Percentiles rank a stretch among this genome's conserved stretches.
These are phyloP conservation scores for Trametes meyenii DNA, from an alignment of 768 basidiomycete species.

Conservation along the genomic window DNA sequence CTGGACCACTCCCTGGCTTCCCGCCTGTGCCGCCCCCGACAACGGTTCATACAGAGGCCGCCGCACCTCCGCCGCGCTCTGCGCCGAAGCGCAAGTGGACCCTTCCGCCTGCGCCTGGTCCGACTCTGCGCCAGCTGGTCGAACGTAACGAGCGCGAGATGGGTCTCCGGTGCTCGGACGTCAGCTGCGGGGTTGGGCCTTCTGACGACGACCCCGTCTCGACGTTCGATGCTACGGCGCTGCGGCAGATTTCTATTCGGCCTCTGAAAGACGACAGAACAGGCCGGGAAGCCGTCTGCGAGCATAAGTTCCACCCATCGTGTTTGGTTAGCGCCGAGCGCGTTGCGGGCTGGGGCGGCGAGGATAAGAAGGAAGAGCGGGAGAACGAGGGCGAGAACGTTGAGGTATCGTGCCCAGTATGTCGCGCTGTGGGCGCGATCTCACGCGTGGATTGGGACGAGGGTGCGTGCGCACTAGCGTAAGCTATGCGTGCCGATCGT, in stretches of 20 bases:
- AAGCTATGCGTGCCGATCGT: conserved; percentile 4
- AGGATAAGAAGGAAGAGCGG: conserved; percentile 41
- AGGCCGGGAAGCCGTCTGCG: conserved; percentile 45
- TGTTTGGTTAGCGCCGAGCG: conserved; percentile 73
- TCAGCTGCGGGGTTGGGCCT: conserved; percentile 69
- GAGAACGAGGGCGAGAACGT: conserved; percentile 40
- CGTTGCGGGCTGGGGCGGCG: conserved; percentile 61
- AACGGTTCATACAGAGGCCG: conserved; percentile 15
- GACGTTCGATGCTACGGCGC: conserved; percentile 23
- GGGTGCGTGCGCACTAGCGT: conserved; percentile 39
- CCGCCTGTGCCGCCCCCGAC: conserved; percentile 19
- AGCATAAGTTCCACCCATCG: conserved; percentile 69
- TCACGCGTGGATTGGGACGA: conserved; percentile 62
- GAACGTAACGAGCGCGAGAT: conserved; percentile 74
- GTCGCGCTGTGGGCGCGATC: conserved; percentile 64
- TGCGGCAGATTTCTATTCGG: conserved; percentile 41
- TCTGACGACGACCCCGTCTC: conserved; percentile 34
- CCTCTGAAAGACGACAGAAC: conserved; percentile 26
- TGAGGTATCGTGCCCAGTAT: conserved; percentile 77
- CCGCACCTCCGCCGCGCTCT: conserved; percentile 30
- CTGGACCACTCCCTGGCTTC: conserved; percentile 19
- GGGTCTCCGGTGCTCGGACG: conserved; percentile 71
- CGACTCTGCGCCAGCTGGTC: conserved; percentile 70
- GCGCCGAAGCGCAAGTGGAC: conserved; percentile 54
- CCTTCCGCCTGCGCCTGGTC: conserved; percentile 65